Conservation (phyloP, 176 grass and related monocot genomes). For the Tillandsia leiboldiana region DNA sequence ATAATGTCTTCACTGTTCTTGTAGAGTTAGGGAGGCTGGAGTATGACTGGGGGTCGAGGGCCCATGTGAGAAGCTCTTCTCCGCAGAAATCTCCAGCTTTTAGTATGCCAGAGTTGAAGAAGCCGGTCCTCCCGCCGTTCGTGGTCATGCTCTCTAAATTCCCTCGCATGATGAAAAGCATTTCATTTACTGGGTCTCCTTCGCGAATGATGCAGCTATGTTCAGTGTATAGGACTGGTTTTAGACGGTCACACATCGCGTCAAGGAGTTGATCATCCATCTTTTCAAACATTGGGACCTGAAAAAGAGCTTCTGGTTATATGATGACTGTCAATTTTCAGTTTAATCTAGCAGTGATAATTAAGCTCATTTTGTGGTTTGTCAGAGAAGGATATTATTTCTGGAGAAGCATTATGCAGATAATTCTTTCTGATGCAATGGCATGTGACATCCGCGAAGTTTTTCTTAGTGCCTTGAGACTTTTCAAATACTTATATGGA, state of each 20-base stretch:
- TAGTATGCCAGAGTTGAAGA: conserved; percentile 68
- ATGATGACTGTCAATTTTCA: background rate
- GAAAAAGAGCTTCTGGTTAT: background rate
- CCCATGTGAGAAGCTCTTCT: conserved; percentile 96
- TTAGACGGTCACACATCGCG: conserved; percentile 80
- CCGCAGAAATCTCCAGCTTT: conserved; percentile 89
- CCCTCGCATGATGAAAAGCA: conserved; percentile 96
- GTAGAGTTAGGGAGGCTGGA: conserved; percentile 73
- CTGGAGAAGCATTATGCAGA: too few species aligned
- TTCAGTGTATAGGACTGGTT: conserved; percentile 76
- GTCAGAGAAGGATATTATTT: too few species aligned
- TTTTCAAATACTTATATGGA: too few species aligned
- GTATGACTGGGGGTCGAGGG: conserved; percentile 51
- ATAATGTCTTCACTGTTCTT: conserved; percentile 68
- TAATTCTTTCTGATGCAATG: too few species aligned
- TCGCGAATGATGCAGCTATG: conserved; percentile 67
- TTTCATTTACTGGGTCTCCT: conserved; percentile 87
- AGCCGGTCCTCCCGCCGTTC: conserved; percentile 79
- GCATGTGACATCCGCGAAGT: too few species aligned
- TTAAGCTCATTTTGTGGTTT: too few species aligned
- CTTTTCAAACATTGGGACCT: conserved; percentile 96
- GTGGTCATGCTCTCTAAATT: conserved; percentile 71
- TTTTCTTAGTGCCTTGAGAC: too few species aligned
- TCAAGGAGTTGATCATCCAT: conserved; percentile 90
- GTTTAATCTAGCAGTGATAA: too few species aligned